These are phyloP conservation scores for Dalechampia spathulata DNA, from an alignment of 441 rosid genomes.

Conservation along the genomic window DNA sequence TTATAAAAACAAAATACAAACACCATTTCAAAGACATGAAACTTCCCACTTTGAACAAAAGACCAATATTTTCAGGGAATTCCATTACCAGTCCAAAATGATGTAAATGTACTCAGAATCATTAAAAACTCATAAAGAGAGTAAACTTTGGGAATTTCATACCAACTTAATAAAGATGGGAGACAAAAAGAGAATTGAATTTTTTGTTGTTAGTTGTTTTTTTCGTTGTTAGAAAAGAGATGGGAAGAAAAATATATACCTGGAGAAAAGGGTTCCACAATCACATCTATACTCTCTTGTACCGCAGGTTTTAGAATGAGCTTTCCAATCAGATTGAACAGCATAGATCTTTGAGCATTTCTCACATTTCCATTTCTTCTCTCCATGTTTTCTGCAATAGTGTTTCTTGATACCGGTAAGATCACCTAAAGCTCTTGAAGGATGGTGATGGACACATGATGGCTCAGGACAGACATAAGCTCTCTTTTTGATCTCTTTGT, in stretches of 20 bases:
- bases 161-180: slow-evolving; percentile 11
- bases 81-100: slow-evolving; percentile 12
- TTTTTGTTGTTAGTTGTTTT: no score
- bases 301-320: slow-evolving; percentile 73
- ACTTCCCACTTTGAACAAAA: slow-evolving; percentile 21
- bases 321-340: slow-evolving; percentile 76
- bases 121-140: slow-evolving; percentile 9
- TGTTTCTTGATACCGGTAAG: slow-evolving; percentile 77
- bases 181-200: slow-evolving; percentile 8
- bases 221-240: neutral
- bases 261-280: slow-evolving; percentile 87
- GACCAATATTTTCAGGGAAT: slow-evolving; percentile 14
- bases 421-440: slow-evolving; percentile 69
- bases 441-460: slow-evolving; percentile 60
- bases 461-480: slow-evolving; percentile 68
- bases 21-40: slow-evolving; percentile 12
- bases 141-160: slow-evolving; percentile 10
- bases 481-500: slow-evolving; percentile 46
- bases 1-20: slow-evolving; percentile 21
- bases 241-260: slow-evolving; percentile 26
- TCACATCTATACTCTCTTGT: slow-evolving; percentile 85
- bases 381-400: slow-evolving; percentile 66
- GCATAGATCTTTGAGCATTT: slow-evolving; percentile 71
- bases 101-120: slow-evolving; percentile 6
- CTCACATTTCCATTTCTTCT: slow-evolving; percentile 71